Percentiles rank a stretch among this genome's conserved stretches.
Conservation (phyloP, 108 stramenopile species). For the Heterococcus sp. region DNA sequence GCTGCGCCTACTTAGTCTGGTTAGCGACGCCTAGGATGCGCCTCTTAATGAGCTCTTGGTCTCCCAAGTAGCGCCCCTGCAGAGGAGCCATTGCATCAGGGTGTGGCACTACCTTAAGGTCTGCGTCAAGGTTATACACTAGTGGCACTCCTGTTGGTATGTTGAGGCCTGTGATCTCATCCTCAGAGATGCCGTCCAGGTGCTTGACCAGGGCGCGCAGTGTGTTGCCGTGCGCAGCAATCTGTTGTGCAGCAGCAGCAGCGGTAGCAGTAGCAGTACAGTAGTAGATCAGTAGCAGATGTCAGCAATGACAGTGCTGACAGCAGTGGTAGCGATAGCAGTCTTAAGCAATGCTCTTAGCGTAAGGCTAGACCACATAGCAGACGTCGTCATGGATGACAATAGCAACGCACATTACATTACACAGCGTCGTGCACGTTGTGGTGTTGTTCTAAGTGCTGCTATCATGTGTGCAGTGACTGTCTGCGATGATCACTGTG, state of each 20-base stretch:
- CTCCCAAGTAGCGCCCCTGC: conserved; percentile 54
- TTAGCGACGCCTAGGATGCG: conserved; percentile 38
- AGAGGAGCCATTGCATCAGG: conserved; percentile 61
- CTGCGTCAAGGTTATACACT: conserved; percentile 67
- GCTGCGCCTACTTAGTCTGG: conserved; percentile 22
- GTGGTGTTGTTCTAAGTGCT: too few species aligned
- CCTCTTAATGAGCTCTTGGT: conserved; percentile 47
- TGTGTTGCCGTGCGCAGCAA: conserved; percentile 98
- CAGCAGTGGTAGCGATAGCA: too few species aligned
- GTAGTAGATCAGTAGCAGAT: too few species aligned
- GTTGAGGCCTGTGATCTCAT: conserved; percentile 87
- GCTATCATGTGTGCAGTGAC: too few species aligned
- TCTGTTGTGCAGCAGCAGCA: conserved; percentile 13
- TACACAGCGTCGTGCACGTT: too few species aligned
- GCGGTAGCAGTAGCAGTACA: not conserved
- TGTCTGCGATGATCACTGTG: too few species aligned
- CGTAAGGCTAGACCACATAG: too few species aligned
- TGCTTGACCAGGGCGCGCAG: conserved; percentile 97
- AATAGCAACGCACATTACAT: too few species aligned
- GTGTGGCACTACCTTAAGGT: conserved; percentile 81
- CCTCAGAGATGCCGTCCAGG: conserved; percentile 88
- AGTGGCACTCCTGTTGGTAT: conserved; percentile 94
- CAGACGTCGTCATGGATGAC: too few species aligned
- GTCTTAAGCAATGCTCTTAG: too few species aligned
- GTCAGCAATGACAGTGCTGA: too few species aligned